These are phyloP conservation scores for Fermentozyma sake DNA, from an alignment of 1,139 yeast genomes.

Conservation along the genomic window DNA sequence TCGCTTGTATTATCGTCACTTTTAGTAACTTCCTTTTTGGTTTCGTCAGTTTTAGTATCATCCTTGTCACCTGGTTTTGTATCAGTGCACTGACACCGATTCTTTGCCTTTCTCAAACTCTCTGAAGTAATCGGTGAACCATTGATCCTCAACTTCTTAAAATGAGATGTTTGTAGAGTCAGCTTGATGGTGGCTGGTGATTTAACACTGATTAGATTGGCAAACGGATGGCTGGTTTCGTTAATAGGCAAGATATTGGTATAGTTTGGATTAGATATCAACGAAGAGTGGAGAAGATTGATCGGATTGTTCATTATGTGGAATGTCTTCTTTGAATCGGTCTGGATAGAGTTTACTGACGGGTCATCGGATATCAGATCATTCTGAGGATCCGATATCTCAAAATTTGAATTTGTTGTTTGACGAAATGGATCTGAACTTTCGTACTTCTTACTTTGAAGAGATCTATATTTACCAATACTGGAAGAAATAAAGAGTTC, in stretches of 20 bases:
- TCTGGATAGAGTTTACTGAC: no score
- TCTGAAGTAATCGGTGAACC: slow-evolving; percentile 37
- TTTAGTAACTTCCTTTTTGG: no score
- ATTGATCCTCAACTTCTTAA: slow-evolving; percentile 40
- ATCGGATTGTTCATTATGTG: slow-evolving; percentile 10
- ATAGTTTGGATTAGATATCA: slow-evolving; percentile 9
- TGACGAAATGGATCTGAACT: slow-evolving; percentile 9
- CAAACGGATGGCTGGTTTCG: slow-evolving; percentile 9
- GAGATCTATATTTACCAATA: slow-evolving; percentile 29
- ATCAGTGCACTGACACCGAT: neutral
- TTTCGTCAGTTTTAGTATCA: no score
- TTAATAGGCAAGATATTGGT: slow-evolving; percentile 4
- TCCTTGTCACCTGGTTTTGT: no score
- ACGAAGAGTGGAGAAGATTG: slow-evolving; percentile 13
- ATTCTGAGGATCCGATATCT: neutral
- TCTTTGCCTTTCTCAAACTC: slow-evolving; percentile 11
- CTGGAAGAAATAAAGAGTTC: slow-evolving; percentile 33
- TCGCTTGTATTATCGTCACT: no score
- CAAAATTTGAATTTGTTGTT: no score
- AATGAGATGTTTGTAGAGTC: slow-evolving; percentile 35
- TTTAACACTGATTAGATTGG: slow-evolving; percentile 19
- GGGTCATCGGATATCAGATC: neutral
- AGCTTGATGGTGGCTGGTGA: slow-evolving; percentile 38
- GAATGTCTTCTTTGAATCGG: no score
- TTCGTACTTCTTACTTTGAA: slow-evolving; percentile 18